These are phyloP conservation scores for Acanthamoeba culbertsoni DNA, from an alignment of 208 protist species.

Conservation along the genomic window DNA sequence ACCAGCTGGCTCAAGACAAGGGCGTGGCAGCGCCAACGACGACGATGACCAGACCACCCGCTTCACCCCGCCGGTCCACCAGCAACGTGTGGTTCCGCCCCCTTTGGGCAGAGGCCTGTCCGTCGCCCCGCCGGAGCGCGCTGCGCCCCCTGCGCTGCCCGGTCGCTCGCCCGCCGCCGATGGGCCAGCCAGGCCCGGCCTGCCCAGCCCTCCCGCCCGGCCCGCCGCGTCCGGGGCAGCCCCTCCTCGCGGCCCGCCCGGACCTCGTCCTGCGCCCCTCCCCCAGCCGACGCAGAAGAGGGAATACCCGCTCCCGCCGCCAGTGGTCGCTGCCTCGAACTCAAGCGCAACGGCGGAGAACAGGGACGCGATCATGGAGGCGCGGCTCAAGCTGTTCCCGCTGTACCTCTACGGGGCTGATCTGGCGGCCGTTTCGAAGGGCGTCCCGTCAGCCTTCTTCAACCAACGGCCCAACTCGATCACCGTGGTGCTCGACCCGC, in stretches of 20 bases:
- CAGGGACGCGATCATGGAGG: background rate
- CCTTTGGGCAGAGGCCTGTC: background rate
- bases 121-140: background rate
- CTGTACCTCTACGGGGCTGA: background rate
- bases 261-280: background rate
- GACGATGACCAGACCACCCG: background rate
- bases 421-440: background rate
- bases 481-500: constrained; percentile 10
- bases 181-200: too few species aligned
- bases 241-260: background rate
- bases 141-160: background rate
- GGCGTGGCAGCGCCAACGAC: too few species aligned
- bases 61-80: background rate
- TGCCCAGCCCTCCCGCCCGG: background rate
- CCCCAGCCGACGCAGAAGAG: background rate
- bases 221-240: background rate
- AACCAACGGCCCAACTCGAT: background rate
- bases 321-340: background rate
- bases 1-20: too few species aligned
- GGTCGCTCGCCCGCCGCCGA: too few species aligned
- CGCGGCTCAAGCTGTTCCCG: background rate
- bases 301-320: background rate
- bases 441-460: background rate
- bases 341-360: background rate
- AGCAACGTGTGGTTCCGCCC: background rate